Percentiles rank a stretch among this genome's conserved stretches.
These are phyloP conservation scores for Dunaliella primolecta DNA, from an alignment of 139 green algal species.

Conservation along the genomic window DNA sequence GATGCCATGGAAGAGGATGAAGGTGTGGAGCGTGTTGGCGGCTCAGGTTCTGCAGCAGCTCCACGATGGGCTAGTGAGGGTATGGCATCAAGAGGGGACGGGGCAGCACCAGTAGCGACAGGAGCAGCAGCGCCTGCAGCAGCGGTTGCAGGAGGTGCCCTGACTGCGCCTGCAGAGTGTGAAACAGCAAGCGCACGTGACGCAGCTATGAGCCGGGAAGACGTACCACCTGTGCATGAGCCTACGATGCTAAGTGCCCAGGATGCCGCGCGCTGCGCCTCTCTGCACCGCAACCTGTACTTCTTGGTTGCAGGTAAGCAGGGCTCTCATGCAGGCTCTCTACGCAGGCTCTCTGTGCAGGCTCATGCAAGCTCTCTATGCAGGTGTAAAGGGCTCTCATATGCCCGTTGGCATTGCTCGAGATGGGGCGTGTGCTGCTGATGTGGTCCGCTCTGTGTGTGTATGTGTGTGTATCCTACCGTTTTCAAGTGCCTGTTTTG, in stretches of 20 bases:
- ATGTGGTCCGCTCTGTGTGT: not conserved
- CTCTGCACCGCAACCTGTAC: not conserved
- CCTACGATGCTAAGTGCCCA: not conserved
- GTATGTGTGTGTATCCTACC: not conserved
- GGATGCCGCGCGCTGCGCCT: not conserved
- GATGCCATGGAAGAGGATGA: not conserved
- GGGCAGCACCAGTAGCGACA: too few species aligned
- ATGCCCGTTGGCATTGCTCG: not conserved
- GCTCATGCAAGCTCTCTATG: not conserved
- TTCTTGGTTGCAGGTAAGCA: not conserved
- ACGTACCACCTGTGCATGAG: too few species aligned
- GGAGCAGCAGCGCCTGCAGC: too few species aligned
- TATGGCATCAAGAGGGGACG: too few species aligned
- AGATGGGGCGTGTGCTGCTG: not conserved
- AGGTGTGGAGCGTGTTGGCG: too few species aligned
- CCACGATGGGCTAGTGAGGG: too few species aligned
- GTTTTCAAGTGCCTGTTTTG: not conserved
- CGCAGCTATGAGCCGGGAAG: not conserved
- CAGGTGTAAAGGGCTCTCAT: not conserved
- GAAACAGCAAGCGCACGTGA: not conserved
- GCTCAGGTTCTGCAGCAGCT: too few species aligned
- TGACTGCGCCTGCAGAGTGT: too few species aligned
- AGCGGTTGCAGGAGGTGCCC: not conserved
- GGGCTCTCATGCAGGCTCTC: not conserved
- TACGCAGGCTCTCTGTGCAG: not conserved